Conservation (phyloP, 208 protist species). For the Polymyxa betae region DNA sequence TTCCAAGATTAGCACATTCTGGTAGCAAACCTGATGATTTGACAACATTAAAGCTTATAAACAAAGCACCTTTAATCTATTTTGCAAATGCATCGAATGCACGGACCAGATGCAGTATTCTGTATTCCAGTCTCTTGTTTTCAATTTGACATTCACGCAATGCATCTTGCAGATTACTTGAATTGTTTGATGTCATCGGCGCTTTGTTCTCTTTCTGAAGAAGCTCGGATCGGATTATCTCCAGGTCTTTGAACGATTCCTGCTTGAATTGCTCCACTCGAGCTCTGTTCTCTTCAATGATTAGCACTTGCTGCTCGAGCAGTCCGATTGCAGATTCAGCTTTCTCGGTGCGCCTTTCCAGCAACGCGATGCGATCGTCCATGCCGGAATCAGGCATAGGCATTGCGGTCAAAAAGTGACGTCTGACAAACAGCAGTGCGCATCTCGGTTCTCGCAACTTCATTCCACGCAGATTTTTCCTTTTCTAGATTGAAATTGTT, state of each 20-base stretch:
- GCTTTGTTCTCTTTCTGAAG: neutral
- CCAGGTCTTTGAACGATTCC: neutral
- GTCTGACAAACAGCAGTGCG: too few species aligned
- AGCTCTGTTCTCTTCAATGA: neutral
- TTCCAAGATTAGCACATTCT: neutral
- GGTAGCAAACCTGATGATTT: neutral
- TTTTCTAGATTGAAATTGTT: too few species aligned
- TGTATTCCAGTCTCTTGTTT: neutral
- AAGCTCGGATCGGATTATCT: neutral
- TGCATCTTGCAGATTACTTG: neutral
- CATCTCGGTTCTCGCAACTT: too few species aligned
- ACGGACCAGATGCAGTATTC: neutral
- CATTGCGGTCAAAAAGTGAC: too few species aligned
- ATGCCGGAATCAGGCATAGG: neutral
- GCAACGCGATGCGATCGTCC: neutral
- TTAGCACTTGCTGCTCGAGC: neutral
- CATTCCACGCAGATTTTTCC: too few species aligned
- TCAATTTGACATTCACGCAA: neutral
- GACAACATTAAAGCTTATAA: neutral
- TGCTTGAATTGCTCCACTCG: neutral
- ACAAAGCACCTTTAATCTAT: neutral
- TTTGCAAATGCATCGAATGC: neutral
- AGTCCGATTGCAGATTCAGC: neutral
- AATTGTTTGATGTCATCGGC: neutral
- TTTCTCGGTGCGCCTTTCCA: neutral